Evolutionary conservation across 257 asterid species (phyloP).

Genomic region (Capsicum baccatum): DNA sequence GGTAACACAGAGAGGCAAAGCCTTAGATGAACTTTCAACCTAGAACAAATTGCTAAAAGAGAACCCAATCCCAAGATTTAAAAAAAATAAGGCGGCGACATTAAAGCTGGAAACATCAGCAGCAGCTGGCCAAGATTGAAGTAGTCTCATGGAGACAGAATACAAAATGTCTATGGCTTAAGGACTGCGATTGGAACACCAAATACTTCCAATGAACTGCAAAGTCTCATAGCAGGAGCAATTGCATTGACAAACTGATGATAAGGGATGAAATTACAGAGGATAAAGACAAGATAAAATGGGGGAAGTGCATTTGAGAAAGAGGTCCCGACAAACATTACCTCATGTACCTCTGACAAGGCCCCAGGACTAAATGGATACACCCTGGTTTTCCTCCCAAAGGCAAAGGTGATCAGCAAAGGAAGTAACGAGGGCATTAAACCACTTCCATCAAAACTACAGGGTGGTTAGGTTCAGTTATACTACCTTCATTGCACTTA

Average conservation of each 20-base stretch:
- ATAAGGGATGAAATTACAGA: background rate
- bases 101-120: background rate
- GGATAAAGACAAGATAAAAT: background rate
- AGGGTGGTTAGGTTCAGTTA: too few relatives aligned
- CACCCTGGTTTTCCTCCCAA: background rate
- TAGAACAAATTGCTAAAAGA: background rate
- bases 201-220: background rate
- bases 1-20: background rate
- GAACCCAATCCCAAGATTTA: background rate
- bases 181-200: background rate
- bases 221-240: constrained; percentile 1
- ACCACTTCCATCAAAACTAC: background rate
- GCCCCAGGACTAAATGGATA: background rate
- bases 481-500: background rate
- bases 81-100: background rate
- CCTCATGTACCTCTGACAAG: background rate
- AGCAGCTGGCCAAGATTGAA: background rate
- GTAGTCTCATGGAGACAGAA: background rate
- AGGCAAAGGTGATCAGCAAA: background rate
- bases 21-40: background rate
- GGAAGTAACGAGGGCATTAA: background rate
- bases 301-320: background rate
- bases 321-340: background rate
- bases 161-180: background rate
- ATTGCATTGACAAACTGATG: background rate